Evolutionary conservation across 2,329 filamentous ascomycete species (phyloP), one percentile per base, ranked within the genome.

Genomic region (Penicillium sp.): DNA sequence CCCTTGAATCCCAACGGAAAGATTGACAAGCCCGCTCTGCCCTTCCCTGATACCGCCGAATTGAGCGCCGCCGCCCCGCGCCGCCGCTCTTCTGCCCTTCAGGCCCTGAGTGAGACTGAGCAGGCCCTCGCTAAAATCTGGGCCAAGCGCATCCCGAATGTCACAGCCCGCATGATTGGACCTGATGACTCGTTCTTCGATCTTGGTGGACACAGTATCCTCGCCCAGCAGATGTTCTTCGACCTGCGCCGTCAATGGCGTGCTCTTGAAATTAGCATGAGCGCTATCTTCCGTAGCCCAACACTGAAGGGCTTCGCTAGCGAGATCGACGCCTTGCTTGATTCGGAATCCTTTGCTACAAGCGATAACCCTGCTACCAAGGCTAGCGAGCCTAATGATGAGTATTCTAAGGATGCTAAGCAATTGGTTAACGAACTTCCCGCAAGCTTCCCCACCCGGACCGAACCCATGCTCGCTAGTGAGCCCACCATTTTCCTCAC

Each of bases 1-100:
- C 90, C 90, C 1, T 74, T 93, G n/a, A 92, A 91, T 71, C 89
- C 89, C n/a, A 92, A 92, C 63, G 89, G 90, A 64, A 94, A 94
- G 75, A 84, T 93, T 37, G 91, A 95, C 73, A 88, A 87, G 73
- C 87, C 89, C 13, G 85, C 84, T 2, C 79, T 95, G 48, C 91
- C 91, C 0, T 94, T 92, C 82, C 92, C 86, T 34, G 90, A 93
- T 71, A 85, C 85, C 21, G 83, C 84, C 11, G 83, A 90, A 64
- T 79, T 88, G 29, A 81, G 82, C 43, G 81, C 83, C 26, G 83
- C 82, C 3, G 79, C 80, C 52, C 78, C 76, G 28, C 77, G 79
- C 49, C 74, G 79, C 66, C 75, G 69, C 70, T 81, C 69, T 53
- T 83, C 80, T 13, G 78, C 77, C 26, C 66, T 78, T 31, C 75